Base-by-base conservation (phyloP, 2,329 filamentous ascomycete genomes). In the Pseudopyricularia cyperi region DNA sequence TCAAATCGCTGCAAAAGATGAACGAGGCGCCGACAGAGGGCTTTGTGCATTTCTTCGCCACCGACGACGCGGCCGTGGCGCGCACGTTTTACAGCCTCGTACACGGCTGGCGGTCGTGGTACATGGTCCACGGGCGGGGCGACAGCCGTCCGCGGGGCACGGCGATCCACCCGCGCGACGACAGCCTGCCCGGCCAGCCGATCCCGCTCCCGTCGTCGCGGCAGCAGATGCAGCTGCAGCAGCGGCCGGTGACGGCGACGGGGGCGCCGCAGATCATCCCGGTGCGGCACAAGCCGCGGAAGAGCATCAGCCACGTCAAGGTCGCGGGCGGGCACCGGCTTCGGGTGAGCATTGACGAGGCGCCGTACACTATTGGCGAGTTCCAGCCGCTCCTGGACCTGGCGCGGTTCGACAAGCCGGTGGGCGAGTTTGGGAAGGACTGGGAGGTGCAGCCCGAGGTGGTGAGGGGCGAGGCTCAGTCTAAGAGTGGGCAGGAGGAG, bases 1-100 rank as follows among this genome's bases (percentile, higher is more conserved):
- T 97, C 59, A 96, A 95, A 68, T 94, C 87, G 59, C 89, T 95
- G 68, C 85, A 95, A 62, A 95, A 91, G 66, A 85, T 85, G 0
- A 82, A 79, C 53, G 83, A 84, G 52, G 86, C 83, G 3, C 34
- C 24, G 15, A 26, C 32, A 6, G 82, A 87, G 50, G 91, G 91
- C 58, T 97, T 89, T 62, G 86, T 95, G 3, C 91, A 97, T 62
- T 95, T 91, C 67, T 95, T 97, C 68, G 84, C 81, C 54, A 88
- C 85, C 2, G 87, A 88, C 46, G 87, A 96, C 59, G 70, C 75
- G 5, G 64, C 70, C 1, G 66, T 82, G 1, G 87, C 87, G 1
- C 74, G 76, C n/a, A 69, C 71, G 14, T 95, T 91, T 68, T 82
- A 85, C 60, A 72, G 76, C 15, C 75, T 76, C 24, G 75, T 95